Conservation (phyloP, 1,284 basidiomycete genomes). For the Grifola frondosa region DNA sequence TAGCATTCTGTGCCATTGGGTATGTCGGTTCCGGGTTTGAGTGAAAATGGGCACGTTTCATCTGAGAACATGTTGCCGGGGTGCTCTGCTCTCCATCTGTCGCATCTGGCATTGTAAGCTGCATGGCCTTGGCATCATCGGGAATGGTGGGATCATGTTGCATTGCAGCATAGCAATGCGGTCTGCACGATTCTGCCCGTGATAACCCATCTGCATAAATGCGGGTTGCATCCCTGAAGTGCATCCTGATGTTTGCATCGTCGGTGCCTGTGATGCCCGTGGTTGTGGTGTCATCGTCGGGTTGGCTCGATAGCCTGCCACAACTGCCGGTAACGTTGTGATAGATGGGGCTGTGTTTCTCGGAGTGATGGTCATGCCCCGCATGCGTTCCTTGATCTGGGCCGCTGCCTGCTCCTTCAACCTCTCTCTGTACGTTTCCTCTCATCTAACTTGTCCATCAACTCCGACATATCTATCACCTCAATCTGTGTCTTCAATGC, state of each 20-base stretch:
- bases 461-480: background rate
- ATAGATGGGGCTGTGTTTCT: too few species aligned
- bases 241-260: too few species aligned
- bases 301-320: too few species aligned
- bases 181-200: too few species aligned
- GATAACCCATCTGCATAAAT: too few species aligned
- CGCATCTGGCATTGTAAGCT: background rate
- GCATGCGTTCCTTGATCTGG: background rate
- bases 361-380: background rate
- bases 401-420: background rate
- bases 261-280: too few species aligned
- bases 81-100: too few species aligned
- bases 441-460: conserved; percentile 1
- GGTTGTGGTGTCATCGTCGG: too few species aligned
- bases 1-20: background rate
- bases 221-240: too few species aligned
- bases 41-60: background rate
- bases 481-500: background rate
- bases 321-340: too few species aligned
- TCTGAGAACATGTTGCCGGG: background rate
- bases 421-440: too few species aligned
- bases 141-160: background rate
- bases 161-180: too few species aligned
- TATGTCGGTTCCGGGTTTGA: background rate
- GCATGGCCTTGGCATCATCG: background rate